Base-by-base conservation (phyloP, 108 stramenopile species). In the Cafeteria roenbergensis region DNA sequence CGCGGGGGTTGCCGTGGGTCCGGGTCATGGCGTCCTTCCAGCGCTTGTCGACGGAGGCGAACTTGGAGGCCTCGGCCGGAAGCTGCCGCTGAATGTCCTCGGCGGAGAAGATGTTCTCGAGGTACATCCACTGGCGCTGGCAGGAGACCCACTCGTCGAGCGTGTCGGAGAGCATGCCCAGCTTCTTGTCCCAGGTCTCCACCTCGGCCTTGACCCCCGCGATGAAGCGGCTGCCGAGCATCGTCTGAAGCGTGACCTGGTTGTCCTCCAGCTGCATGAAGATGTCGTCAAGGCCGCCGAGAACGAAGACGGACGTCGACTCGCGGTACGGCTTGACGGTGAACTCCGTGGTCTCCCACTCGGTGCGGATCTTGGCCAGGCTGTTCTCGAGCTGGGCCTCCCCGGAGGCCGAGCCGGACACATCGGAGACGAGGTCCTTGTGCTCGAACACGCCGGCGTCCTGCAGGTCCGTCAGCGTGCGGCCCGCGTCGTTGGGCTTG, bases 11-110 rank as follows among this genome's bases (percentile, higher is more conserved):
- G n/a, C 56, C 52, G 26, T 64, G 32, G 4, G 80, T 80, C 0
- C 57, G 34, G 21, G 34, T 48, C 79, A 83, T 77, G 25, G 76
- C 61, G 1, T 73, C 69, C 66, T 72, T 75, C 83, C 83, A 84
- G 27, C 64, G 51, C 34, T 71, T 69, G 71, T 84, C 77, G 20
- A 84, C 83, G 1, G 62, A 36, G 17, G 55, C 52, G 67, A 84
- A 84, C 65, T 82, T 80, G 32, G 68, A 58, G 4, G 79, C 63
- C 72, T 84, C 83, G 26, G 61, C 77, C 0, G 83, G 83, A 26
- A 84, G 76, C 74, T 84, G 83, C 79, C 82, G 80, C 77, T 80
- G 79, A 29, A 84, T 84, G 66, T 84, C 83, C 57, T 84, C 83
- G 0, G 81, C 81, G 48, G 60, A 67, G 71, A 84, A 84, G 9